These are phyloP conservation scores for Diaporthe citriasiana DNA, from an alignment of 2,329 filamentous ascomycete genomes.

Conservation along the genomic window DNA sequence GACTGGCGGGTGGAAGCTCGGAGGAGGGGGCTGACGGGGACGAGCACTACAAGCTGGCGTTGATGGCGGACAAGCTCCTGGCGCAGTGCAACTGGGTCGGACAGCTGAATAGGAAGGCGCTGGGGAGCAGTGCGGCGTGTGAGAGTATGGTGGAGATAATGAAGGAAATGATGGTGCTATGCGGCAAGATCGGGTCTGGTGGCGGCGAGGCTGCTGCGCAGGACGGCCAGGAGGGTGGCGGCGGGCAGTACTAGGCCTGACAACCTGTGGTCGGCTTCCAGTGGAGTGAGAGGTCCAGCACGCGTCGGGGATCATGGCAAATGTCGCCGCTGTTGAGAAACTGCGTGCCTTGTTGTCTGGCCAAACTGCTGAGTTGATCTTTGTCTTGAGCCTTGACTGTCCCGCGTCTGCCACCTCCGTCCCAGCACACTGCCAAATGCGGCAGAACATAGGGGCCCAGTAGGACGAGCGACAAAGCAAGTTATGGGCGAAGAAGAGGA, in stretches of 20 bases:
- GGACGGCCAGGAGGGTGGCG: not conserved
- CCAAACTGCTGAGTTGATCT: not conserved
- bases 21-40: not conserved
- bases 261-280: too few relatives aligned
- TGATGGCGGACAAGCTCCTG: conserved; percentile 8
- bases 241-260: not conserved
- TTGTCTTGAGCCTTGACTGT: not conserved
- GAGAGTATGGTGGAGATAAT: conserved; percentile 36
- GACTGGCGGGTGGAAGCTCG: not conserved
- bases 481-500: not conserved
- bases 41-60: not conserved
- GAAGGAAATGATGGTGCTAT: conserved; percentile 26
- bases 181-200: not conserved
- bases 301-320: too few relatives aligned
- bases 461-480: not conserved
- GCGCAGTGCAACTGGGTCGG: conserved; percentile 25
- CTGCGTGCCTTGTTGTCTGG: too few relatives aligned
- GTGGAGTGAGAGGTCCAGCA: not conserved
- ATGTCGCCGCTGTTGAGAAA: not conserved
- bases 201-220: not conserved
- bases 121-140: conserved; percentile 12
- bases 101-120: not conserved
- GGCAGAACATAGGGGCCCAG: not conserved
- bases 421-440: not conserved
- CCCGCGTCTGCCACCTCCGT: not conserved